phyloP scores from a whole-genome alignment of 108 stramenopile species.

The Pseudonitzschia delicatissima region DNA sequence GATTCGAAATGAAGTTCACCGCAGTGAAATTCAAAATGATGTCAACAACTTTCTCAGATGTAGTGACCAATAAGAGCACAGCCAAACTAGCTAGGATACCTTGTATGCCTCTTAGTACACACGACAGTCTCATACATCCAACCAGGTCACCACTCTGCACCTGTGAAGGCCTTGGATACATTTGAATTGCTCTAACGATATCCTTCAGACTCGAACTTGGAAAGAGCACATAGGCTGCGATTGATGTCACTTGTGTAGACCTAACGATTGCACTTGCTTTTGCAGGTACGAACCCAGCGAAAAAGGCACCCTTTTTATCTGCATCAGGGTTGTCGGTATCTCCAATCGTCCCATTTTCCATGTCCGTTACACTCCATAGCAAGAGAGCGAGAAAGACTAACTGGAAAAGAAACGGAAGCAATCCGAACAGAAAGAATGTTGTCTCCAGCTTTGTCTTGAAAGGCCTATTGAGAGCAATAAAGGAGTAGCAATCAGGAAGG shows the following conservation, averaged over 20 bases:
- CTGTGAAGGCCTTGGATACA: neutral
- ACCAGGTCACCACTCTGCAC: neutral
- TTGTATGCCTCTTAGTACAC: constrained; percentile 1
- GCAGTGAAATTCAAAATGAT: constrained; percentile 33
- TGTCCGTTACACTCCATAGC: neutral
- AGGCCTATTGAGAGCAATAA: neutral
- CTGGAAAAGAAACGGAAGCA: neutral
- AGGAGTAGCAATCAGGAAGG: neutral
- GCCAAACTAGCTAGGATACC: constrained; percentile 12
- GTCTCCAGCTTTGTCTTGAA: neutral
- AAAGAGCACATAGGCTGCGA: neutral
- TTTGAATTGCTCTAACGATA: neutral
- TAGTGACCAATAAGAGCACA: constrained; percentile 17
- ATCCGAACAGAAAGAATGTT: neutral
- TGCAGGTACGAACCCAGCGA: neutral
- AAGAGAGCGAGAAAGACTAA: neutral
- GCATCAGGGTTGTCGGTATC: neutral
- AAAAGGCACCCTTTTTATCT: neutral
- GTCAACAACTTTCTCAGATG: constrained; percentile 11
- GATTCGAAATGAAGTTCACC: constrained; percentile 22
- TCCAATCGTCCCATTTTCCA: neutral
- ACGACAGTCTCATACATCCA: neutral
- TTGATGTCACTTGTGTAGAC: neutral
- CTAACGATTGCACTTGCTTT: neutral
- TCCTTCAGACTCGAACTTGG: neutral